Evolutionary conservation across 2,329 filamentous ascomycete genomes (phyloP).

Genomic region (Talaromyces atroroseus): DNA sequence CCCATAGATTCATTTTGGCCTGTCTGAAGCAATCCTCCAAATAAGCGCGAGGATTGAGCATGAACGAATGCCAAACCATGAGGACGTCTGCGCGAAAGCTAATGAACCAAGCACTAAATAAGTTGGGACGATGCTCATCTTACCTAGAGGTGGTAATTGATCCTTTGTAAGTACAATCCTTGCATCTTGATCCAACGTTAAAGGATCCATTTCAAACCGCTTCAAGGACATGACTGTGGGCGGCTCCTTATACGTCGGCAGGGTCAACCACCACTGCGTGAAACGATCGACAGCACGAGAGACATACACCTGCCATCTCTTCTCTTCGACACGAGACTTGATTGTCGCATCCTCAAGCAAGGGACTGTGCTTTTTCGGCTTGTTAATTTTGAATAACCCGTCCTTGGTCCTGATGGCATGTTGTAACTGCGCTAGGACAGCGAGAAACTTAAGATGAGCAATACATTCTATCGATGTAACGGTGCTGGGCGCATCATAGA

Average conservation of each 20-base stretch:
- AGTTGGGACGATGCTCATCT: neutral
- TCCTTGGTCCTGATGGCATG: constrained; percentile 63
- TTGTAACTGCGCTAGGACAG: constrained; percentile 61
- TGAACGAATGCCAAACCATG: constrained; percentile 74
- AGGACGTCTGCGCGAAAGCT: constrained; percentile 52
- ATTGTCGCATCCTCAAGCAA: constrained; percentile 47
- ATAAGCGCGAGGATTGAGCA: constrained; percentile 66
- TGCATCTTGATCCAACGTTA: neutral
- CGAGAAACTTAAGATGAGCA: constrained; percentile 67
- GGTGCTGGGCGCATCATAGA: constrained; percentile 11
- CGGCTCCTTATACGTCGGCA: neutral
- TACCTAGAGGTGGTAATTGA: constrained; percentile 4
- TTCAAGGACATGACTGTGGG: constrained; percentile 7
- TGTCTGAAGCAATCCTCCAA: constrained; percentile 62
- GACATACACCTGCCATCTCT: constrained; percentile 67
- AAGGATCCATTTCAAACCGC: neutral
- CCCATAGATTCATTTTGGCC: constrained; percentile 52
- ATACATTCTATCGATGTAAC: constrained; percentile 54
- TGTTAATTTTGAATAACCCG: constrained; percentile 51
- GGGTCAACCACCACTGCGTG: constrained; percentile 54
- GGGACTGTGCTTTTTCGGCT: constrained; percentile 43
- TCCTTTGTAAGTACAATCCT: neutral
- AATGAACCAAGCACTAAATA: neutral
- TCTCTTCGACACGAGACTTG: constrained; percentile 25
- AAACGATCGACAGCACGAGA: constrained; percentile 64